Conservation (phyloP, 1,284 basidiomycete species). For the Ganoderma lingzhi region DNA sequence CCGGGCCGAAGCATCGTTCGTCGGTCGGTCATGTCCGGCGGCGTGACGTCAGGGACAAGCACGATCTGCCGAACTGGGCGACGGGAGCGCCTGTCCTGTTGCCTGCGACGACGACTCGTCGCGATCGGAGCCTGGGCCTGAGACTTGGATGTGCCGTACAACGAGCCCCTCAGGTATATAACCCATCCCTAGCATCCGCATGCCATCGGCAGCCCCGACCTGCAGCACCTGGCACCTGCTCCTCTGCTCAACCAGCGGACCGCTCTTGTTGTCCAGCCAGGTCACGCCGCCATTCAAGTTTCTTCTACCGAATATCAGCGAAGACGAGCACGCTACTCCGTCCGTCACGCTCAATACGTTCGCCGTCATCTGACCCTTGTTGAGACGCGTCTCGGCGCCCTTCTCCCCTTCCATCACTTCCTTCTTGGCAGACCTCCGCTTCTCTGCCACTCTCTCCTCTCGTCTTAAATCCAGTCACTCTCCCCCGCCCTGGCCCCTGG, state of each 20-base stretch:
- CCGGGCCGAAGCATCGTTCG: too few species aligned
- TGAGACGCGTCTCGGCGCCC: background rate
- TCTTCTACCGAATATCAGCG: slow-evolving; percentile 4
- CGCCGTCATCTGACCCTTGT: slow-evolving; percentile 21
- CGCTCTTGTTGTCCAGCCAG: slow-evolving; percentile 11
- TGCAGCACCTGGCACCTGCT: background rate
- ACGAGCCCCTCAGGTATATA: background rate
- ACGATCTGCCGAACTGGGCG: background rate
- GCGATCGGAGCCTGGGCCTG: too few species aligned
- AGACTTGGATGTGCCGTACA: background rate
- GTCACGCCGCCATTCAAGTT: slow-evolving; percentile 13
- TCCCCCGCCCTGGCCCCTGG: background rate
- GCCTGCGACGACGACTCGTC: too few species aligned
- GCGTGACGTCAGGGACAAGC: background rate
- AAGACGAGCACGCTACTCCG: slow-evolving; percentile 7
- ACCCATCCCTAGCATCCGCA: background rate
- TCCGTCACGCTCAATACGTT: slow-evolving; percentile 13
- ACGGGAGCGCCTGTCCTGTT: background rate
- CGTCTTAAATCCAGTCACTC: slow-evolving; percentile 4
- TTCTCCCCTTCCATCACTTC: slow-evolving; percentile 5
- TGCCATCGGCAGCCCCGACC: background rate
- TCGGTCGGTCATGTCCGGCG: background rate
- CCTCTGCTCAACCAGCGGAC: slow-evolving; percentile 18
- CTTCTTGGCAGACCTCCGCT: background rate
- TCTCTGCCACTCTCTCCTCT: background rate